Evolutionary conservation across 306 rosid species (phyloP).

Genomic region (Vicia faba): DNA sequence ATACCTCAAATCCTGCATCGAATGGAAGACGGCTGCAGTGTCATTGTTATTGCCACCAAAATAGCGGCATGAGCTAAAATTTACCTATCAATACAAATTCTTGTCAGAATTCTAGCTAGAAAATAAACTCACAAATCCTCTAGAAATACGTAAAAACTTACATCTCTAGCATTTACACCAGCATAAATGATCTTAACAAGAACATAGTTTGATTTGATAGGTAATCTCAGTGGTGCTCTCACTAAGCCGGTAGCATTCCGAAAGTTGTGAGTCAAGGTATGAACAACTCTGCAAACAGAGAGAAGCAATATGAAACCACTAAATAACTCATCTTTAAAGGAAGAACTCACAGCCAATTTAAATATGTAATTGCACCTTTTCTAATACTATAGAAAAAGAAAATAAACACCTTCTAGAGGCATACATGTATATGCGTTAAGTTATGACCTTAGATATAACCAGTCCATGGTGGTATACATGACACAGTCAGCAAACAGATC

Average conservation of each 20-base stretch:
- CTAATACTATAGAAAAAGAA: conserved; percentile 22
- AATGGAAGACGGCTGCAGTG: conserved; percentile 69
- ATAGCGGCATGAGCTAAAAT: conserved; percentile 94
- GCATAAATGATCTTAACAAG: conserved; percentile 87
- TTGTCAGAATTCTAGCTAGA: conserved; percentile 37
- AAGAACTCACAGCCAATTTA: conserved; percentile 11
- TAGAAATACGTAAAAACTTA: conserved; percentile 55
- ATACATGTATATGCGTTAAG: too few species aligned
- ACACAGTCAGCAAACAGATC: too few species aligned
- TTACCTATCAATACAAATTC: conserved; percentile 62
- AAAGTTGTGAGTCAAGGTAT: conserved; percentile 85
- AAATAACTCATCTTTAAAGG: conserved; percentile 29
- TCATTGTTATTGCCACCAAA: conserved; percentile 61
- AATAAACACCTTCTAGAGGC: conserved; percentile 27
- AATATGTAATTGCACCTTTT: conserved; percentile 30
- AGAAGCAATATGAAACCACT: conserved; percentile 30
- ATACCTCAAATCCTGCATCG: conserved; percentile 99
- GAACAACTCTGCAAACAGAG: conserved; percentile 78
- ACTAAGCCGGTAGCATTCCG: conserved; percentile 75
- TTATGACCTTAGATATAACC: too few species aligned
- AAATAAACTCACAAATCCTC: conserved; percentile 24
- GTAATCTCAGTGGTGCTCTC: conserved; percentile 67
- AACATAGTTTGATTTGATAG: conserved; percentile 68
- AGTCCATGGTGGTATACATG: too few species aligned
- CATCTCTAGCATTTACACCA: conserved; percentile 99